Conservation (phyloP, 2,329 filamentous ascomycete species). For the Ophiostoma piceae region DNA sequence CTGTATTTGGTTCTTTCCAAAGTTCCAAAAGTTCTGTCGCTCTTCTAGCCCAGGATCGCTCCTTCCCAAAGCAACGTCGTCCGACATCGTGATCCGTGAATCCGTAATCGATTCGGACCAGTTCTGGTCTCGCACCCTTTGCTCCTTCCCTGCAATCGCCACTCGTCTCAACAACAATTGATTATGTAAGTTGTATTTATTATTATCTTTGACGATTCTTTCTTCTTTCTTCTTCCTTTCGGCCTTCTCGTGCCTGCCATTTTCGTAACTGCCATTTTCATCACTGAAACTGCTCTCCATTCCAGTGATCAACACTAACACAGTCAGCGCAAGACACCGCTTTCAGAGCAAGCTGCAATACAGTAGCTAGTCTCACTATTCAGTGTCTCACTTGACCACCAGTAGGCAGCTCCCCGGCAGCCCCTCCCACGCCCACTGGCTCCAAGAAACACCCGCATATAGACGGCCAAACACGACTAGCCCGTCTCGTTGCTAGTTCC, state of each 20-base stretch:
- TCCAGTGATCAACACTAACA: conserved; percentile 7
- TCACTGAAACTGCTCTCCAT: background rate
- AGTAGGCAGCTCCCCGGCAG: background rate
- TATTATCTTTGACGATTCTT: no score
- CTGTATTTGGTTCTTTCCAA: background rate
- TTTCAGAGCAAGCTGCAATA: background rate
- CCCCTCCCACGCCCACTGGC: conserved; percentile 9
- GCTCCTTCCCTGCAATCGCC: conserved; percentile 1
- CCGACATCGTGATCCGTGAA: background rate
- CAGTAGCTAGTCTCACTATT: background rate
- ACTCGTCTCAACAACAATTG: background rate
- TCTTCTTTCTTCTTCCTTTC: background rate
- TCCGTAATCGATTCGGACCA: background rate
- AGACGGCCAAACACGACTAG: conserved; percentile 9
- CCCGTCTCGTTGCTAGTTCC: background rate
- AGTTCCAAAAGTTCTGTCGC: background rate
- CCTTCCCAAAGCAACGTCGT: background rate
- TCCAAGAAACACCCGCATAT: background rate
- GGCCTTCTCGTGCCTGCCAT: no score
- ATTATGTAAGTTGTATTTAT: background rate
- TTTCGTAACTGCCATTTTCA: background rate
- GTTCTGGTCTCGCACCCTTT: background rate
- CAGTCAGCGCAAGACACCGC: conserved; percentile 5
- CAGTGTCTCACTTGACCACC: background rate
- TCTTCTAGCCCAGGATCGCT: background rate